Evolutionary conservation across 164 flowering plant genomes (phyloP), one percentile per base, ranked within the genome.

Genomic region (Stephania japonica): DNA sequence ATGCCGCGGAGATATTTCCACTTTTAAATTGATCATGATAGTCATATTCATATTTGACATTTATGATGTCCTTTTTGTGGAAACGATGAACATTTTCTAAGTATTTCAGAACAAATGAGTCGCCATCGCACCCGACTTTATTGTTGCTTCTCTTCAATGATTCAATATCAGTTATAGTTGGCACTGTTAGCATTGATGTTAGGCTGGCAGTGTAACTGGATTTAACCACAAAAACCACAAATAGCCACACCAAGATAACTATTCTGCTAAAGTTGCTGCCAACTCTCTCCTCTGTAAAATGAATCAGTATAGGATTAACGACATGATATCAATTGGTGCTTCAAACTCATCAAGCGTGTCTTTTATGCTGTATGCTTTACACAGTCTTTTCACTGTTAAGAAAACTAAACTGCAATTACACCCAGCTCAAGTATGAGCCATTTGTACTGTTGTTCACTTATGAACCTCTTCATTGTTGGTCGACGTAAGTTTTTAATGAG

Each of bases 191-290:
- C 84, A 85, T 82, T 11, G 91, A 88, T 19, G 84, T 75, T n/a
- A 86, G 80, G 72, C 79, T 88, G 41, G 89, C 91, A 0, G 88
- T 85, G 81, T 81, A 88, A 76, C 88, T 86, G 32, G 84, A 77
- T 23, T 79, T 83, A 26, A 84, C 63, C 23, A 86, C 76, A 4
- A 82, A 73, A 32, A 83, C 88, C 0, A 84, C 76, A 38, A 85
- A 83, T 44, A 88, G 83, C 91, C 91, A 86, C 1, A 84, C 78
- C 42, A 81, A 56, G 0, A 86, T 73, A 74, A 85, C 89, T 50
- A 78, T 53, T 67, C 83, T 68, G 0, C 83, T 81, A 23, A 79
- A 77, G 78, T 86, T 86, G 79, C 81, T 82, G 1, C 71, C 61
- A 27, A 84, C 26, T 74, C 41, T 80, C 67, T 85, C 88, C 75